A percentile compares a stretch with the other conserved stretches of the same genome.
phyloP scores from a whole-genome alignment of 345 rosid genomes.

The Populus nigra region DNA sequence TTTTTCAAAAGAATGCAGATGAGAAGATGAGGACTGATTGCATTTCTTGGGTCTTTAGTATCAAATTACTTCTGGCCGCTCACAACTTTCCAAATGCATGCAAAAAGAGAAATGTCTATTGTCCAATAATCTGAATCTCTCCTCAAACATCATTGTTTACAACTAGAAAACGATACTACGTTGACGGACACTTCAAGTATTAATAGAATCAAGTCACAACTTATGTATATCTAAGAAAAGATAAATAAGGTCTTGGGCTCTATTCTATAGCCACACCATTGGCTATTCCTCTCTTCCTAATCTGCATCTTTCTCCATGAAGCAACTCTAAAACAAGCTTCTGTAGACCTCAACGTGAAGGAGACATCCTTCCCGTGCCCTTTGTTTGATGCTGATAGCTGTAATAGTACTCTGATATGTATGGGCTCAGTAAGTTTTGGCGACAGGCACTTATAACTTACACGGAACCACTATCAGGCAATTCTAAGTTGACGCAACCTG shows the following conservation, averaged over 20 bases:
- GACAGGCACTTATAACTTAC: slow-evolving; percentile 34
- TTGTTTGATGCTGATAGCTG: slow-evolving; percentile 25
- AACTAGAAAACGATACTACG: not conserved
- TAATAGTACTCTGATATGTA: slow-evolving; percentile 29
- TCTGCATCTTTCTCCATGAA: slow-evolving; percentile 14
- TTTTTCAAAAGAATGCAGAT: not conserved
- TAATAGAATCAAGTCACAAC: not conserved
- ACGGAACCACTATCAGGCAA: slow-evolving; percentile 11
- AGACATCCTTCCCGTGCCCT: slow-evolving; percentile 18
- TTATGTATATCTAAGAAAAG: not conserved
- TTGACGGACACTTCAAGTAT: not conserved
- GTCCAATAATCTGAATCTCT: not conserved
- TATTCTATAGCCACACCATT: not conserved
- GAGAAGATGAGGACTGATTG: too few relatives aligned
- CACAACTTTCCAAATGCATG: slow-evolving; percentile 2
- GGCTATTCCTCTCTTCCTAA: slow-evolving; percentile 16
- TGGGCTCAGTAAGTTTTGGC: slow-evolving; percentile 17
- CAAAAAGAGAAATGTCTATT: slow-evolving; percentile 16
- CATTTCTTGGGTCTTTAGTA: not conserved
- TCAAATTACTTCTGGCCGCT: not conserved
- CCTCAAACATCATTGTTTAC: not conserved
- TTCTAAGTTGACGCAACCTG: not conserved
- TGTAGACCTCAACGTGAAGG: not conserved
- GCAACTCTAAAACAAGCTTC: slow-evolving; percentile 8
- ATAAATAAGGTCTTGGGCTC: too few relatives aligned